phyloP scores from a whole-genome alignment of 192 early-diverging fungal species.

The Kickxella alabastrina region DNA sequence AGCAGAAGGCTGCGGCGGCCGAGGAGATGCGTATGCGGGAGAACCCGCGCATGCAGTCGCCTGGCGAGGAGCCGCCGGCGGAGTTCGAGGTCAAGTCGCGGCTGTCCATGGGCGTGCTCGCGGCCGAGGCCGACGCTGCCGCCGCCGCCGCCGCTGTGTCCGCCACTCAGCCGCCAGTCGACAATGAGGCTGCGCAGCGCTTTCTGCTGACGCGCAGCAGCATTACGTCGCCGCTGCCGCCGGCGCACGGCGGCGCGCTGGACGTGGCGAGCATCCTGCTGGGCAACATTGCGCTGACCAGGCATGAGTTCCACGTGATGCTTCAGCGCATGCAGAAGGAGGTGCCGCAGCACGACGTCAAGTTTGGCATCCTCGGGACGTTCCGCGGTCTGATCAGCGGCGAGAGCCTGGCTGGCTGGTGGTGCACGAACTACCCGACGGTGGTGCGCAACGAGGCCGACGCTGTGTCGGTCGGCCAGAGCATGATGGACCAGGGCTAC shows the following conservation, averaged over 20 bases:
- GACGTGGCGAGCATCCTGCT: slow-evolving; percentile 51
- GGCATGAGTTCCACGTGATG: slow-evolving; percentile 60
- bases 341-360: slow-evolving; percentile 61
- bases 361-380: slow-evolving; percentile 65
- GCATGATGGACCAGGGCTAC: slow-evolving; percentile 60
- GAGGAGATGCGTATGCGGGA: slow-evolving; percentile 38
- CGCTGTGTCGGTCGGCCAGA: slow-evolving; percentile 67
- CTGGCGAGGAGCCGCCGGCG: slow-evolving; percentile 7
- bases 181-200: slow-evolving; percentile 20
- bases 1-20: slow-evolving; percentile 44
- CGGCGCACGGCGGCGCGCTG: slow-evolving; percentile 31
- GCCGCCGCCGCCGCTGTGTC: slow-evolving; percentile 1
- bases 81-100: slow-evolving; percentile 46
- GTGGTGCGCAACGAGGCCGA: slow-evolving; percentile 57
- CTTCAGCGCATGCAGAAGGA: slow-evolving; percentile 59
- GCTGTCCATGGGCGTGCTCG: slow-evolving; percentile 10
- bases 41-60: slow-evolving; percentile 7
- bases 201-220: slow-evolving; percentile 18
- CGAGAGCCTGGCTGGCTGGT: slow-evolving; percentile 68
- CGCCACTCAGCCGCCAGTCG: neutral
- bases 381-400: slow-evolving; percentile 62
- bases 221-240: slow-evolving; percentile 9
- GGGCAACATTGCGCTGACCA: slow-evolving; percentile 57
- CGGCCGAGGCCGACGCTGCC: neutral
- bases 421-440: slow-evolving; percentile 60